A percentile compares a stretch with the other conserved stretches of the same genome.
Evolutionary conservation across 1,284 basidiomycete genomes (phyloP).

Genomic region (Lentinula novae-zelandiae): DNA sequence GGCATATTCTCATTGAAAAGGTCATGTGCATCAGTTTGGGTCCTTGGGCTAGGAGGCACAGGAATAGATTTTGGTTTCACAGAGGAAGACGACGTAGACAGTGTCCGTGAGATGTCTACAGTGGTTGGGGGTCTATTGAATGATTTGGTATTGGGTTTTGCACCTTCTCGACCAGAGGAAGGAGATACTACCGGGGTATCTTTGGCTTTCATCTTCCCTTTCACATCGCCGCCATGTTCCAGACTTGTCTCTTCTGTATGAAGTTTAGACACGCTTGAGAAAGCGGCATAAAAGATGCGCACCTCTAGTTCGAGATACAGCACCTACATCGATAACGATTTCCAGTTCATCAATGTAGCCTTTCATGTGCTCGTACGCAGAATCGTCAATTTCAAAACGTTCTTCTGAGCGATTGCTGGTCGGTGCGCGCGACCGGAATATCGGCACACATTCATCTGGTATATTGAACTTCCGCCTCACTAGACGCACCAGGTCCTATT

Average conservation of each 20-base stretch:
- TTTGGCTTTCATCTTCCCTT: conserved; percentile 1
- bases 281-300: neutral
- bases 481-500: conserved; percentile 5
- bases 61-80: neutral
- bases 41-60: neutral
- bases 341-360: neutral
- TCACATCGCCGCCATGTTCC: neutral
- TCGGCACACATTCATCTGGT: neutral
- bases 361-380: conserved; percentile 1
- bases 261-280: neutral
- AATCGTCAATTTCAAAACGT: conserved; percentile 9
- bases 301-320: neutral
- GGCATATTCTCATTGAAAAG: neutral
- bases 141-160: neutral
- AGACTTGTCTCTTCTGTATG: neutral
- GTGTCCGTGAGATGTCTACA: neutral
- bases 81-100: neutral
- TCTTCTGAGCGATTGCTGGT: neutral
- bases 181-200: neutral
- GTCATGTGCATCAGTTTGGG: neutral
- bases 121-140: neutral
- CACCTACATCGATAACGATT: neutral
- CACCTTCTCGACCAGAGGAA: neutral
- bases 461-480: conserved; percentile 9
- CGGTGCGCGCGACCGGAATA: neutral